Evolutionary conservation across 2,329 filamentous ascomycete genomes (phyloP), one percentile per base, ranked within the genome.

Genomic region (Shiraia sp.): DNA sequence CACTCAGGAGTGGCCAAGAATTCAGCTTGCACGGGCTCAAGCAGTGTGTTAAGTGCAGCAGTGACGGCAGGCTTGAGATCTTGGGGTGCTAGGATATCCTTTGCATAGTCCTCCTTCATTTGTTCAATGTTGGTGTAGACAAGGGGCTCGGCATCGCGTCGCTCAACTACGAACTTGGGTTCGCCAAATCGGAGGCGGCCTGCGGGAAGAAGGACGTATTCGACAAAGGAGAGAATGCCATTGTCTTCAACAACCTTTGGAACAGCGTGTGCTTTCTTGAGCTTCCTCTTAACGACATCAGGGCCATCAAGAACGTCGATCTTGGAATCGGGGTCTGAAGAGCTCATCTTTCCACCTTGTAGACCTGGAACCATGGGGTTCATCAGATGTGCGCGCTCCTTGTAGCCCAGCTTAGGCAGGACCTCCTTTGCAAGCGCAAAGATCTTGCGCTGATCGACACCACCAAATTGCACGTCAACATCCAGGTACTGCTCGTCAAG

Each of bases 321-420:
- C 74, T 96, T 96, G 63, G 83, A 88, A 69, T 91, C 86, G 57
- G 74, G 72, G 56, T 88, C 86, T 45, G 82, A 79, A 14, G 77
- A 70, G 47, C 73, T 77, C 90, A 96, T 96, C 77, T 96, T 96
- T 50, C 83, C 86, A 26, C 89, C 68, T 85, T 52, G 80, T 2
- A 97, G 75, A 27, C 93, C 92, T 0, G 91, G 86, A 13, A 97
- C 87, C 87, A 97, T 95, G 14, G 89, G 83, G 70, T 90, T 90
- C 78, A 90, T 86, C 41, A 90, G 59, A 69, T 89, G 83, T 60
- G 87, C 78, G 61, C 88, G 72, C 72, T 71, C 82, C 55, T 82
- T 82, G 78, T 96, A 96, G 36, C 90, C 90, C 33, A 99, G 74
- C 70, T 86, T 89, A 10, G 90, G 90, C 22, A 96, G 74, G 72